phyloP scores from a whole-genome alignment of 495 filamentous ascomycete species.

The Podospora conica region DNA sequence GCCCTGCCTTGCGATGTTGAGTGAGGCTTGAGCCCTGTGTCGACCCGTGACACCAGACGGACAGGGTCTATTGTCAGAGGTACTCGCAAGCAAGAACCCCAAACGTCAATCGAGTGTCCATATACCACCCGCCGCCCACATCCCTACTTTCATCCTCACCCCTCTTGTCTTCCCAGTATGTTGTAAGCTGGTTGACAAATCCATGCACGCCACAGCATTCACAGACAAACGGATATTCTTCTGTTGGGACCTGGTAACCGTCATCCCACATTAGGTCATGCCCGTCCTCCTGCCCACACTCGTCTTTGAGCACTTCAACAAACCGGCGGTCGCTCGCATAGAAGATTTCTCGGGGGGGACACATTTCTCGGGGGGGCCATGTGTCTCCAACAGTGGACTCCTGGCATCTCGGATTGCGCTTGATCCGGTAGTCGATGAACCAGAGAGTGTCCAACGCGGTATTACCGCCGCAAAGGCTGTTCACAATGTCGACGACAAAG shows the following conservation, averaged over 20 bases:
- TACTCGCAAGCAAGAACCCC: constrained; percentile 12
- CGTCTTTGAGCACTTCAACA: constrained; percentile 3
- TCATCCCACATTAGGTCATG: constrained; percentile 5
- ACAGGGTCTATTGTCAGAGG: not conserved
- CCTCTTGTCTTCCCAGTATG: not conserved
- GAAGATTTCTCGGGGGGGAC: not conserved
- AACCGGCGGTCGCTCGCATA: constrained; percentile 12
- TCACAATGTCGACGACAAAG: not conserved
- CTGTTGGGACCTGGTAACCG: not conserved
- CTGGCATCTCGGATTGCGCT: constrained; percentile 6
- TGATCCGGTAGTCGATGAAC: constrained; percentile 13
- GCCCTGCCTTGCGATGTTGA: no score
- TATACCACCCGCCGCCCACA: not conserved
- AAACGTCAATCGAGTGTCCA: not conserved
- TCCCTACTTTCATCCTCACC: not conserved
- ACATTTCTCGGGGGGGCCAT: not conserved
- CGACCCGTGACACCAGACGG: no score
- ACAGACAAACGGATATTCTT: not conserved
- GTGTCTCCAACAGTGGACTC: not conserved
- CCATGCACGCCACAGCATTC: not conserved
- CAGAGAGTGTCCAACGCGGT: not conserved
- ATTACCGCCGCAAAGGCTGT: no score
- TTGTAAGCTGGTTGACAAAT: constrained; percentile 6
- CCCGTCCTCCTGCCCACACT: not conserved
- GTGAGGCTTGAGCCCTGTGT: no score